These are phyloP conservation scores for Saccharomycopsis amapae DNA, from an alignment of 805 yeast genomes.

Conservation along the genomic window DNA sequence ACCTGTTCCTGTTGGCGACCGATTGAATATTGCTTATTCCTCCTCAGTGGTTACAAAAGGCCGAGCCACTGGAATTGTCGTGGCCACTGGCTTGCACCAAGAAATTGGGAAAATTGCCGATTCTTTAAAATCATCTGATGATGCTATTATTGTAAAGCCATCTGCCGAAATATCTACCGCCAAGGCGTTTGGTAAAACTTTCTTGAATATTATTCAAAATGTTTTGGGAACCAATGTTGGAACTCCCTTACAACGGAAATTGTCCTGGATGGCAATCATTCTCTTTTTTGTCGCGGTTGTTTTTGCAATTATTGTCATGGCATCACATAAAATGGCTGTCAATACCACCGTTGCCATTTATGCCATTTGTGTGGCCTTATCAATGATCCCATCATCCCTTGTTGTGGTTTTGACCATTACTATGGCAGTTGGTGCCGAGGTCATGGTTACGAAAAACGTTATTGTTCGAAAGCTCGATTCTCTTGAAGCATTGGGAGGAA, in stretches of 20 bases:
- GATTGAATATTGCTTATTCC: conserved; percentile 63
- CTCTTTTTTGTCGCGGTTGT: conserved; percentile 74
- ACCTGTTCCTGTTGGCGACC: conserved; percentile 61
- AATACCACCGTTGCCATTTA: conserved; percentile 76
- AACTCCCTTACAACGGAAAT: conserved; percentile 71
- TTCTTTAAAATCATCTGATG: conserved; percentile 45
- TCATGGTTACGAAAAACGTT: conserved; percentile 59
- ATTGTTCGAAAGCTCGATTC: conserved; percentile 74
- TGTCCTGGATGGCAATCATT: conserved; percentile 69
- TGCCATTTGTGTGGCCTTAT: conserved; percentile 73
- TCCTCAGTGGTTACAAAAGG: conserved; percentile 70
- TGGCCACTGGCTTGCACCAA: conserved; percentile 59
- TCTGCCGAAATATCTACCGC: conserved; percentile 35
- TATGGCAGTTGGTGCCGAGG: conserved; percentile 76
- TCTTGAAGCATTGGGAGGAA: conserved; percentile 71
- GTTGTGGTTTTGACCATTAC: conserved; percentile 80
- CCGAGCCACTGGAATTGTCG: conserved; percentile 61
- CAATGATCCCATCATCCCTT: conserved; percentile 78
- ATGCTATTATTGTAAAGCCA: too few relatives aligned
- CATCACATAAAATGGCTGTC: conserved; percentile 66
- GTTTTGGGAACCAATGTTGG: conserved; percentile 72
- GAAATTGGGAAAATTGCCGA: conserved; percentile 72
- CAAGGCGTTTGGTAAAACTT: conserved; percentile 38
- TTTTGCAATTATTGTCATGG: conserved; percentile 83
- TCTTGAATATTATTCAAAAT: conserved; percentile 51